phyloP scores from a whole-genome alignment of 129 eudicot species.

The Chrysanthemum lavandulifolium region DNA sequence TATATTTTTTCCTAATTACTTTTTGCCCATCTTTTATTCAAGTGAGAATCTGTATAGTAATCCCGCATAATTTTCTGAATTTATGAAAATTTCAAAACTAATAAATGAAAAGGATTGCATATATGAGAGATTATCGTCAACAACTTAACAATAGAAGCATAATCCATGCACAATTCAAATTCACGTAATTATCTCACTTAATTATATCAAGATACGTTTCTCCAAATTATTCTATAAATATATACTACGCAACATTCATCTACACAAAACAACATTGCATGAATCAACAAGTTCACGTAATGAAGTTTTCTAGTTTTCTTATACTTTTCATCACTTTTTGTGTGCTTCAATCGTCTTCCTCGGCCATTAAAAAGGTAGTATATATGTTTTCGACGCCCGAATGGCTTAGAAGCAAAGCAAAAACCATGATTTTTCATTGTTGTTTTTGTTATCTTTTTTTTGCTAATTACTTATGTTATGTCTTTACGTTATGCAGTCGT shows the following conservation, averaged over 20 bases:
- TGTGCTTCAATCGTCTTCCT: conserved; percentile 17
- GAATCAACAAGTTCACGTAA: conserved; percentile 5
- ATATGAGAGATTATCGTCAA: neutral
- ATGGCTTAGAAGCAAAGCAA: too few species aligned
- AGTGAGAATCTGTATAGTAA: too few species aligned
- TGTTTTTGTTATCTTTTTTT: neutral
- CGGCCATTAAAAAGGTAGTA: conserved; percentile 16
- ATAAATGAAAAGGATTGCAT: neutral
- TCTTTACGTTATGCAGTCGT: conserved; percentile 39
- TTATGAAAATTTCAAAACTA: neutral
- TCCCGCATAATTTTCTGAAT: too few species aligned
- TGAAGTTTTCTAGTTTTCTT: conserved; percentile 20
- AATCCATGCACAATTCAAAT: neutral
- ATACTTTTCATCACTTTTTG: conserved; percentile 17
- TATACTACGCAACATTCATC: neutral
- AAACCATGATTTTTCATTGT: neutral
- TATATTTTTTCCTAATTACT: too few species aligned
- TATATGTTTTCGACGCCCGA: neutral
- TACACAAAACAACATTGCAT: neutral
- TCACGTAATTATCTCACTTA: neutral
- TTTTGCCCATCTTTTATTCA: too few species aligned
- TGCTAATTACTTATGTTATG: neutral
- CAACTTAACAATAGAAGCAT: neutral
- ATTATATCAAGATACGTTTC: neutral
- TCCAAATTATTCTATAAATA: too few species aligned